Evolutionary conservation across 306 rosid species (phyloP), one percentile per base, ranked within the genome.

Genomic region (Alnus rubra): DNA sequence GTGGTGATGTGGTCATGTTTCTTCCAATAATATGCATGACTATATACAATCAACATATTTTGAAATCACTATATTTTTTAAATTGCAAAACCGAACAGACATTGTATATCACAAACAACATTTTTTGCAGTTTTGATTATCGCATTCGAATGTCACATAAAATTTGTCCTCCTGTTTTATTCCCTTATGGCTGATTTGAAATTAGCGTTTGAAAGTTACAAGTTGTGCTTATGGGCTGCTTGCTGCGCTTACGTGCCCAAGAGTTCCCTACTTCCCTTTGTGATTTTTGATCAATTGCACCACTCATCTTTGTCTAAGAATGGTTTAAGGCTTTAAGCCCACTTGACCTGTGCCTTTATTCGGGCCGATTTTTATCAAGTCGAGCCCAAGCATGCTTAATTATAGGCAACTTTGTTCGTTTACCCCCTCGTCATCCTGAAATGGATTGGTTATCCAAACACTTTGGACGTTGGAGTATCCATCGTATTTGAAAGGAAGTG

Each of bases 291-390:
- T 74, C 33, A 45, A 62, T 64, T 59, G 35, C 23, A 63, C 65
- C 58, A 39, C 74, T 33, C n/a, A n/a, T n/a, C n/a, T n/a, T n/a
- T n/a, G n/a, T n/a, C n/a, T n/a, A n/a, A 95, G 98, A 96, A 88
- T 81, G 96, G 96, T 58, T 88, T 91, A n/a, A n/a, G n/a, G n/a
- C n/a, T 58, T 88, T 91, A 64, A 88, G 94, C 74, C 93, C 98
- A 12, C 89, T 95, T 31, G 97, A 89, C 14, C 88, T 95, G 54
- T 95, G 98, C 84, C 98, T 95, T 54, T 81, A 82, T 86, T 84
- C 83, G 63, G 98, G 96, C 28, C 28, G 28, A 23, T 23, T 23
- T 23, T 23, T 23, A 23, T 23, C 28, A 23, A 23, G 28, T 23
- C 28, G 28, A 23, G 28, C 28, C 28, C 28, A 23, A 23, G 28